Evolutionary conservation across 208 protist genomes (phyloP), one percentile per base, ranked within the genome.

Genomic region (Acanthamoeba royreba): DNA sequence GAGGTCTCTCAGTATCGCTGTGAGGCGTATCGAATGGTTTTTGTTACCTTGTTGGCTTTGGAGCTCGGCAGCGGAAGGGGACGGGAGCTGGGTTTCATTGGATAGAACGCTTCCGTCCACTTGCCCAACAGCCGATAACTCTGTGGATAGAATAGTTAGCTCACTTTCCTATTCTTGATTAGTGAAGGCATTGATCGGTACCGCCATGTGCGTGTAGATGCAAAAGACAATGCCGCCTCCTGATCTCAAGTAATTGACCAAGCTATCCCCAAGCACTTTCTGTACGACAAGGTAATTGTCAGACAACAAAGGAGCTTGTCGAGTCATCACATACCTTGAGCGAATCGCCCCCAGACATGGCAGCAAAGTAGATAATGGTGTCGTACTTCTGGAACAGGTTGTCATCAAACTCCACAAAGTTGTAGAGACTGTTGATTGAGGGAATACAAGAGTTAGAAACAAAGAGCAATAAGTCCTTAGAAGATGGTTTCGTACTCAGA

Each of bases 181-280:
- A n/a, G n/a, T n/a, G n/a, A n/a, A n/a, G n/a, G n/a, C n/a, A n/a
- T n/a, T n/a, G n/a, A n/a, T n/a, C n/a, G n/a, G n/a, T n/a, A n/a
- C n/a, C n/a, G n/a, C n/a, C 69, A 81, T 81, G 69, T 81, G 69
- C 31, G 69, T 81, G 69, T 81, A 81, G 69, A 81, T 81, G 22
- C 69, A 81, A n/a, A 81, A 81, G 40, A 81, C 47, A 2, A 81
- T 28, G 33, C 69, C 69, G 43, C 69, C 69, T 33, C 69, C 69
- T 42, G 69, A 81, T 9, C 31, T 43, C 40, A 81, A 42, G 38
- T 33, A 81, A 5, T 11, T 42, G 40, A 46, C 4, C 19, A 81
- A 42, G 33, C 69, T n/a, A 19, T 81, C 69, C 19, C 69, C 69
- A 33, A 81, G 40, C 11, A 42, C 25, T 47, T 81, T 81, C 69